These are phyloP conservation scores for Colletotrichum sp. DNA, from an alignment of 2,329 filamentous ascomycete genomes.

Conservation along the genomic window DNA sequence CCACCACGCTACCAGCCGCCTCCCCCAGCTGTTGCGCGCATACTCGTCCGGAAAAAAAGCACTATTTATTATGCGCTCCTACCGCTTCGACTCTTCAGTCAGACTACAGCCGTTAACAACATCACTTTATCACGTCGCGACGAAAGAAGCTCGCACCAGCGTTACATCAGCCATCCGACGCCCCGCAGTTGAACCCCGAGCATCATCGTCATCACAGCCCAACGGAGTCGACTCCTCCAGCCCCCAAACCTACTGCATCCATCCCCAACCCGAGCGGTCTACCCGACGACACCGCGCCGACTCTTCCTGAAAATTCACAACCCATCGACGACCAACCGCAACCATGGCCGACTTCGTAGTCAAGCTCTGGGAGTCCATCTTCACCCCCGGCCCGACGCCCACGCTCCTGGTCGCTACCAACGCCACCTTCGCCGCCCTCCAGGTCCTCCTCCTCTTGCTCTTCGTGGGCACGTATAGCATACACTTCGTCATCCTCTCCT, in stretches of 20 bases:
- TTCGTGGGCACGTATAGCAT: conserved; percentile 84
- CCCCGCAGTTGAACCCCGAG: background rate
- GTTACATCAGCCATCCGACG: background rate
- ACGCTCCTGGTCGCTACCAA: conserved; percentile 91
- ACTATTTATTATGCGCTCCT: conserved; percentile 18
- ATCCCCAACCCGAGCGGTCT: background rate
- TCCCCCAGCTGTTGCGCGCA: background rate
- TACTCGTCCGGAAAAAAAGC: background rate
- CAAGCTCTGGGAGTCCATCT: conserved; percentile 90
- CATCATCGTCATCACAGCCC: background rate
- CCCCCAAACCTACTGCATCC: background rate
- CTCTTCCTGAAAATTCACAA: background rate
- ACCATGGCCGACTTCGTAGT: conserved; percentile 68
- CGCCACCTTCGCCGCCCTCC: conserved; percentile 83
- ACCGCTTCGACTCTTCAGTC: conserved; percentile 4
- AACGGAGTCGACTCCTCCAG: background rate
- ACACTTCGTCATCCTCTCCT: conserved; percentile 84
- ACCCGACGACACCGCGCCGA: background rate
- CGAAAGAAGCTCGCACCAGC: background rate
- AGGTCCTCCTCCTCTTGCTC: conserved; percentile 76
- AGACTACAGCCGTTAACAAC: background rate
- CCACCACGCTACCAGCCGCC: background rate
- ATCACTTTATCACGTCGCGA: background rate
- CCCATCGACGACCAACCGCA: background rate
- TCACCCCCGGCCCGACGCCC: conserved; percentile 89